These are phyloP conservation scores for Naganishia kalamii DNA, from an alignment of 768 basidiomycete genomes.

Conservation along the genomic window DNA sequence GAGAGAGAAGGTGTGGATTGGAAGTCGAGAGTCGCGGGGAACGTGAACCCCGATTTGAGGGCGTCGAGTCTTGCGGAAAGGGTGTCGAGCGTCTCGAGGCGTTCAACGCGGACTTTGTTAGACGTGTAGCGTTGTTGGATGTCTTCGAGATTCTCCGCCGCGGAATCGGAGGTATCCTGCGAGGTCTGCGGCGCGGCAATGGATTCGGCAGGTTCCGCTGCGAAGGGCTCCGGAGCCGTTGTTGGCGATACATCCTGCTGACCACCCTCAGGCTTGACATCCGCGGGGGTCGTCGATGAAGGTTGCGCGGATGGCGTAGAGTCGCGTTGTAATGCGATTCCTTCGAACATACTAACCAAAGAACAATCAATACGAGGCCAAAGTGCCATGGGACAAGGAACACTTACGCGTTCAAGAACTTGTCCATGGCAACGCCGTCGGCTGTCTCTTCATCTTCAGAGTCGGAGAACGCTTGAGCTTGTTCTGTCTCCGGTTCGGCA, in stretches of 20 bases:
- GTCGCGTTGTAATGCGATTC: neutral
- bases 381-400: neutral
- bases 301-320: neutral
- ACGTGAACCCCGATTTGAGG: slow-evolving; percentile 6
- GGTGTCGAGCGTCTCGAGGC: slow-evolving; percentile 22
- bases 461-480: neutral
- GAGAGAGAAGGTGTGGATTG: neutral
- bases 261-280: no score
- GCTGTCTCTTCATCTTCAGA: neutral
- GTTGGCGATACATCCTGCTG: neutral
- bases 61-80: slow-evolving; percentile 15
- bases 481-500: neutral
- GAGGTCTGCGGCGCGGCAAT: neutral
- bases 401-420: neutral
- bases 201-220: neutral
- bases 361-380: neutral
- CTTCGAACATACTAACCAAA: neutral
- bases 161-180: no score
- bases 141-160: neutral
- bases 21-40: slow-evolving; percentile 22
- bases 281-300: neutral
- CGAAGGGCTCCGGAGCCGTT: neutral
- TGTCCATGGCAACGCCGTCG: neutral
- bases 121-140: slow-evolving; percentile 15
- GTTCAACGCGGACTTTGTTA: slow-evolving; percentile 15